Evolutionary conservation across 2,329 filamentous ascomycete genomes (phyloP).

Genomic region (Monilinia aucupariae): DNA sequence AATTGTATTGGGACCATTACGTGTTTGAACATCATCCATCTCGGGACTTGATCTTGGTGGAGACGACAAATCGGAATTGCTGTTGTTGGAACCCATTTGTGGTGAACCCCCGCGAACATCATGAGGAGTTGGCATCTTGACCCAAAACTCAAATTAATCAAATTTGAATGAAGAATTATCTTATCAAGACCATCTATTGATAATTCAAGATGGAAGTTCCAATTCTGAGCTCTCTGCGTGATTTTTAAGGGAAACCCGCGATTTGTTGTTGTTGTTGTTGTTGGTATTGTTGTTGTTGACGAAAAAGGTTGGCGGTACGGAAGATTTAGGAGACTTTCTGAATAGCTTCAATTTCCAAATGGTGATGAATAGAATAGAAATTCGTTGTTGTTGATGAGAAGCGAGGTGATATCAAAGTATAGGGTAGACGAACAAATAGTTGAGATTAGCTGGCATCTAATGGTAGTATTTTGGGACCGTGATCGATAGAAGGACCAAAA

Average conservation of each 20-base stretch:
- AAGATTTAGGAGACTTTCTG: constrained; percentile 19
- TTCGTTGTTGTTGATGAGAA: constrained; percentile 12
- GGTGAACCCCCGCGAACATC: constrained; percentile 15
- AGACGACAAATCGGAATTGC: constrained; percentile 45
- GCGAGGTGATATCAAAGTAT: constrained; percentile 8
- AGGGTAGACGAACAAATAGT: constrained; percentile 3
- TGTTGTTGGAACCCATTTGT: constrained; percentile 19
- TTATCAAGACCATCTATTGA: background rate
- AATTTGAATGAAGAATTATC: background rate
- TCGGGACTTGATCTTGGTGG: constrained; percentile 48
- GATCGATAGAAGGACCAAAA: constrained; percentile 22
- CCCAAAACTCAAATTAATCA: background rate
- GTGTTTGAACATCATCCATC: constrained; percentile 33
- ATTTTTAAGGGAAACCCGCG: background rate
- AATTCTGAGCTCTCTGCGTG: background rate
- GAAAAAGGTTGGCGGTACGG: constrained; percentile 14
- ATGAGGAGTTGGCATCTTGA: constrained; percentile 12
- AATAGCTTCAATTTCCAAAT: constrained; percentile 32
- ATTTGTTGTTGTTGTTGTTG: background rate
- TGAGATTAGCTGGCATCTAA: constrained; percentile 20
- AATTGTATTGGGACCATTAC: constrained; percentile 25
- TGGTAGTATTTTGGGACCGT: constrained; percentile 18
- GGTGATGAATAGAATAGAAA: constrained; percentile 21
- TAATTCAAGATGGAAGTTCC: no score
- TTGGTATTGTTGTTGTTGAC: constrained; percentile 10